A percentile compares a stretch with the other conserved stretches of the same genome.
phyloP scores from a whole-genome alignment of 1,284 basidiomycete species.

The Ustilago esculenta region DNA sequence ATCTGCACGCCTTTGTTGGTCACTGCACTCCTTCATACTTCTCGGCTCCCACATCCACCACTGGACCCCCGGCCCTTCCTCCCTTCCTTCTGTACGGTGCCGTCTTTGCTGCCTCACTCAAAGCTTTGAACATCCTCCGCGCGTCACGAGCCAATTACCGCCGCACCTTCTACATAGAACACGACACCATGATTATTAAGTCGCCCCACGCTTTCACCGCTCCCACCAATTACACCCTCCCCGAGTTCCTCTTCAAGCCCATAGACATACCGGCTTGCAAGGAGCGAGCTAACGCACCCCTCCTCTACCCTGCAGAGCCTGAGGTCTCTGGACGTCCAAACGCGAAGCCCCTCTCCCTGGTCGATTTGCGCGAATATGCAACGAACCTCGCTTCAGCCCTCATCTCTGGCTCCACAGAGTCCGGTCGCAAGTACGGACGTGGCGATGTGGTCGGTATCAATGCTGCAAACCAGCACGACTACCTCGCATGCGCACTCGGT shows the following conservation, averaged over 20 bases:
- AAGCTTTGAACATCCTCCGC: conserved; percentile 10
- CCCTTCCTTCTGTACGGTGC: conserved; percentile 24
- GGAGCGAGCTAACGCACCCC: conserved; percentile 24
- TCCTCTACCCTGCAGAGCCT: conserved; percentile 50
- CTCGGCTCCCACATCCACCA: conserved; percentile 4
- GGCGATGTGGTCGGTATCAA: conserved; percentile 59
- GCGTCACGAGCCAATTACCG: conserved; percentile 20
- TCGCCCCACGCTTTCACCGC: conserved; percentile 43
- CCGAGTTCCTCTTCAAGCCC: conserved; percentile 54
- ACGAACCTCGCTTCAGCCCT: conserved; percentile 52
- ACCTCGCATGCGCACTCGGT: conserved; percentile 54
- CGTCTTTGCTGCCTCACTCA: conserved; percentile 20
- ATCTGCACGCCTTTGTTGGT: conserved; percentile 17
- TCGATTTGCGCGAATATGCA: conserved; percentile 49
- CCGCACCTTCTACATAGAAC: conserved; percentile 27
- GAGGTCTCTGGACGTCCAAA: conserved; percentile 31
- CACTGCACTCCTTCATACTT: background rate
- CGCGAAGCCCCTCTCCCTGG: conserved; percentile 45
- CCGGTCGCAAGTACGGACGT: conserved; percentile 46
- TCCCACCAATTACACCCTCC: conserved; percentile 47
- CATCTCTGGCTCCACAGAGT: conserved; percentile 36
- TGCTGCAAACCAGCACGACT: conserved; percentile 63
- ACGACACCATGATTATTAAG: conserved; percentile 49
- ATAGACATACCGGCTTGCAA: conserved; percentile 36
- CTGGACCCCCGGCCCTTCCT: background rate